A percentile compares a stretch with the other conserved stretches of the same genome.
These are phyloP conservation scores for Leishmania turanica DNA, from an alignment of 208 protist species.

Conservation along the genomic window DNA sequence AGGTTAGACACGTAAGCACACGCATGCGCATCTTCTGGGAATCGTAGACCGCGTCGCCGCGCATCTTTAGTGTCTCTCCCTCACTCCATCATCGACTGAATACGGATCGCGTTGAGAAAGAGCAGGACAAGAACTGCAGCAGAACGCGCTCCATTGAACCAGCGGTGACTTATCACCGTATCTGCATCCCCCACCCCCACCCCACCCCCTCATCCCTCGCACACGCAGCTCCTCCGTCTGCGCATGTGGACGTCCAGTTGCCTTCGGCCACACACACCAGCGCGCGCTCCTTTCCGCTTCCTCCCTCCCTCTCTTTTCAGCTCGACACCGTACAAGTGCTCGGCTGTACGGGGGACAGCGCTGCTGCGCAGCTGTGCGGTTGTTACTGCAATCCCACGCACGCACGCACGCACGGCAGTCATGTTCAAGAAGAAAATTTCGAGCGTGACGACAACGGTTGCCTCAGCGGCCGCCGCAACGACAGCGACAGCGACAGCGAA, in stretches of 20 bases:
- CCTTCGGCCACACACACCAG: neutral
- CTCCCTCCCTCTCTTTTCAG: neutral
- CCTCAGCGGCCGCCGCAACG: conserved; percentile 2
- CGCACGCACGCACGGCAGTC: neutral
- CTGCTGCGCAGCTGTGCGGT: neutral
- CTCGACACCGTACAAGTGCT: neutral
- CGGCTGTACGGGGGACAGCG: neutral
- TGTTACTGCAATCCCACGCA: neutral
- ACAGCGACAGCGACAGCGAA: neutral
- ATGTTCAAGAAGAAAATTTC: conserved; percentile 56
- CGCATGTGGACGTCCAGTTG: neutral
- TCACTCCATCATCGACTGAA: neutral
- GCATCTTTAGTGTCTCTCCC: neutral
- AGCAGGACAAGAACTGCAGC: neutral
- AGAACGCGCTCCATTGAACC: neutral
- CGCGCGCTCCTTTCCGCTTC: neutral
- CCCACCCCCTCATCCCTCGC: neutral
- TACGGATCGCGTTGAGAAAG: neutral
- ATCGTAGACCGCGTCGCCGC: neutral
- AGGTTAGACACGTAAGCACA: neutral
- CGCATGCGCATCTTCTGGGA: neutral
- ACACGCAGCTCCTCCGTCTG: neutral
- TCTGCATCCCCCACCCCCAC: neutral
- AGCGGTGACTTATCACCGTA: neutral
- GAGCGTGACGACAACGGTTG: conserved; percentile 8